Evolutionary conservation across 148 eudicot species (phyloP), one percentile per base, ranked within the genome.

Genomic region (Agrostemma githago): DNA sequence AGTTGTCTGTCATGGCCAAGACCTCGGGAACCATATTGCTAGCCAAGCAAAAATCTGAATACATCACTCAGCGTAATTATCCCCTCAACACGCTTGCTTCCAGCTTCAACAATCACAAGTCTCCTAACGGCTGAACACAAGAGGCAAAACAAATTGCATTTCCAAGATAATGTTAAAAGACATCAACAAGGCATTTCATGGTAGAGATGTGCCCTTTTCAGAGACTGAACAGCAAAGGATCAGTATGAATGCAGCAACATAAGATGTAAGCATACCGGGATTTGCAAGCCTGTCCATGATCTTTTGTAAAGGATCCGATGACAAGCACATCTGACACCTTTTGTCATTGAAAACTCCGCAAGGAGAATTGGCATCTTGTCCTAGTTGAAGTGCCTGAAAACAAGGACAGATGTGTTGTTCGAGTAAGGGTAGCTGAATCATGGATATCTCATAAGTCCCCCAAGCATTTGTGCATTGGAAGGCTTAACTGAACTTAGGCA

Each of bases 1-100:
- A 80, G 76, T 76, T 40, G 72, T 73, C 65, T 26, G 34, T 26
- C 34, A 26, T 26, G 46, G 70, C 62, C 61, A 71, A 65, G 65
- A 75, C 79, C 62, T 71, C 68, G 19, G 21, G 21, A 63, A 40
- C 75, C 73, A 68, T 61, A 16, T 41, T n/a, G 73, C 79, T 87
- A 88, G 60, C 87, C 87, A 72, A 93, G 87, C 89, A 93, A 85
- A 86, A 90, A 90, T 69, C 83, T 84, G 86, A 93, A 86, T 38
- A 93, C 86, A 26, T 93, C 98, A 16, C 88, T 90, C 78, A 93
- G 58, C 44, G 96, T 88, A 76, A 93, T 82, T 62, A 90, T 88
- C 34, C 98, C 98, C 74, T 93, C 94, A 2, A 93, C 98, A 6
- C 92, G 98, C 86, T 93, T 93, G 88, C 96, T 93, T 8, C 98